Evolutionary conservation across 192 early-diverging fungal genomes (phyloP).

Genomic region (Physocladia obscura): DNA sequence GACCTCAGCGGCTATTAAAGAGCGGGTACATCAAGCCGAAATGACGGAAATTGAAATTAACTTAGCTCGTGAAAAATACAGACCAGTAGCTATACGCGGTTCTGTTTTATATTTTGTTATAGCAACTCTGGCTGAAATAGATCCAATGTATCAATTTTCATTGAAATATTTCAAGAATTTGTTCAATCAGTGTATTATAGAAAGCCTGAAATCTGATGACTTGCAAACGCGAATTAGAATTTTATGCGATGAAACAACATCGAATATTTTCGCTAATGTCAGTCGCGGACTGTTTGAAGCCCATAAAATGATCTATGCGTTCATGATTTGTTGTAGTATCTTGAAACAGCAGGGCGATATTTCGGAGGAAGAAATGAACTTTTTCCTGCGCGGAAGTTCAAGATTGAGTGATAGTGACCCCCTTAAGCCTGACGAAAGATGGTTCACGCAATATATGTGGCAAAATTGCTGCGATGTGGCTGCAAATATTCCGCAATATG

Average conservation of each 20-base stretch:
- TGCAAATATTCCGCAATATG: slow-evolving; percentile 43
- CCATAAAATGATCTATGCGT: slow-evolving; percentile 61
- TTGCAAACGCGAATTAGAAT: slow-evolving; percentile 48
- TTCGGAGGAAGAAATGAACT: slow-evolving; percentile 55
- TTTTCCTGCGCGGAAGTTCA: slow-evolving; percentile 56
- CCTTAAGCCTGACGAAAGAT: slow-evolving; percentile 42
- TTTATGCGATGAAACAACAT: slow-evolving; percentile 54
- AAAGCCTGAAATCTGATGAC: slow-evolving; percentile 48
- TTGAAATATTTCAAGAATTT: slow-evolving; percentile 66
- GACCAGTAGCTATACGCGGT: slow-evolving; percentile 60
- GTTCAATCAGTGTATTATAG: slow-evolving; percentile 53
- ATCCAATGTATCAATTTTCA: slow-evolving; percentile 67
- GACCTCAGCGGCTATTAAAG: slow-evolving; percentile 62
- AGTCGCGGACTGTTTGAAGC: slow-evolving; percentile 62
- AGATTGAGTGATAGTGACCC: slow-evolving; percentile 36
- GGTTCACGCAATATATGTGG: slow-evolving; percentile 59
- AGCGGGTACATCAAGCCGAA: slow-evolving; percentile 55
- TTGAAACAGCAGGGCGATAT: slow-evolving; percentile 48
- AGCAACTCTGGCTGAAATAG: slow-evolving; percentile 59
- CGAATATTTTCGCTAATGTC: slow-evolving; percentile 56
- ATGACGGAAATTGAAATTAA: slow-evolving; percentile 60
- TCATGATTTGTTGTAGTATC: slow-evolving; percentile 59
- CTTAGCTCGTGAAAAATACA: slow-evolving; percentile 53
- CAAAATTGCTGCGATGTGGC: slow-evolving; percentile 52
- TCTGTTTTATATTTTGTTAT: slow-evolving; percentile 64